Conservation (phyloP, 768 basidiomycete genomes). For the Boletus reticulatus region DNA sequence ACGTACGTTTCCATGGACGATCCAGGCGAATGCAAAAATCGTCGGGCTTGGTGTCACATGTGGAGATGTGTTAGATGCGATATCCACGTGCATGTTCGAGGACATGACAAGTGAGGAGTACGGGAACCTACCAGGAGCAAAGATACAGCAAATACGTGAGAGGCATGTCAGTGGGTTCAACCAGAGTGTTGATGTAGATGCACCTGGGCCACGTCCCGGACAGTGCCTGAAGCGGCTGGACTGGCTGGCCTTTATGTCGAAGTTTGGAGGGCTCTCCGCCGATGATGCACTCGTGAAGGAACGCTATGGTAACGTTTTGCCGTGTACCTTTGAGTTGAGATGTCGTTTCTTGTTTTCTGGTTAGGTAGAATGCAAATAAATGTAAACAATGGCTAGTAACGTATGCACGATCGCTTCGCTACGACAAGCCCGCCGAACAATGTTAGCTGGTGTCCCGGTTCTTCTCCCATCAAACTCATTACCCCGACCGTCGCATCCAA, state of each 20-base stretch:
- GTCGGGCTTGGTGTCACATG: constrained; percentile 60
- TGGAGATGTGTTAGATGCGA: constrained; percentile 58
- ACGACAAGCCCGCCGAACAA: too few relatives aligned
- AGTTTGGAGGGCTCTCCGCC: constrained; percentile 59
- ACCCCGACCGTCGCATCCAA: constrained; percentile 37
- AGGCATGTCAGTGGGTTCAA: constrained; percentile 55
- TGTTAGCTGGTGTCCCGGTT: constrained; percentile 40
- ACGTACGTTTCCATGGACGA: constrained; percentile 53
- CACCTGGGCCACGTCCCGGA: constrained; percentile 67
- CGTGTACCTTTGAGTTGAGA: constrained; percentile 59
- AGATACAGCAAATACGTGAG: constrained; percentile 43
- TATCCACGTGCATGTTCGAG: constrained; percentile 49
- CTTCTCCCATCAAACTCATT: constrained; percentile 50
- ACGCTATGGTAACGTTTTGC: constrained; percentile 46
- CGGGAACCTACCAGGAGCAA: constrained; percentile 35
- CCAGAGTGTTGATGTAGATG: constrained; percentile 57
- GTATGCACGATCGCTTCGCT: too few relatives aligned
- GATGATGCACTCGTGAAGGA: constrained; percentile 45
- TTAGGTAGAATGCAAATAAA: neutral
- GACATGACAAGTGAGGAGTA: constrained; percentile 54
- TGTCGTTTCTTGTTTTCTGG: constrained; percentile 28
- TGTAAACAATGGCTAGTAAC: neutral
- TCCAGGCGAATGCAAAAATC: constrained; percentile 46
- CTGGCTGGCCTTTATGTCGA: constrained; percentile 55
- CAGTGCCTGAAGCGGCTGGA: constrained; percentile 65